Evolutionary conservation across 257 asterid genomes (phyloP).

Genomic region (Fraxinus americana): DNA sequence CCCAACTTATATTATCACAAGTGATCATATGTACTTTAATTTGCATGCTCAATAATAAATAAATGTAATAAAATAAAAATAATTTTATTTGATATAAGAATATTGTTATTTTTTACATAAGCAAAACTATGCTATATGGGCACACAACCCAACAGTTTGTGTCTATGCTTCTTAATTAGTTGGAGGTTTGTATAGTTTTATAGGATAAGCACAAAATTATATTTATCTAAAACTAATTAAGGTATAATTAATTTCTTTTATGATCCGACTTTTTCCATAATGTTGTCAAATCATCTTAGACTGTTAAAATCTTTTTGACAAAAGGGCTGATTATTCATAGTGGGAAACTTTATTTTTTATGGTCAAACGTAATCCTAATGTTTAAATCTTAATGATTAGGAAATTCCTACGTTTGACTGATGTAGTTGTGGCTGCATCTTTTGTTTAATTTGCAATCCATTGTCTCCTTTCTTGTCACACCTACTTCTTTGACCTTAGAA

Average conservation of each 20-base stretch:
- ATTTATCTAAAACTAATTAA: no score
- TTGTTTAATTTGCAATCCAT: neutral
- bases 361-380: neutral
- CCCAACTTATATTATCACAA: no score
- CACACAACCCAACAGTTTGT: no score
- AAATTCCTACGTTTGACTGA: neutral
- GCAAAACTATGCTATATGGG: no score
- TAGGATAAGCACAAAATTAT: no score
- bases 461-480: constrained; percentile 6
- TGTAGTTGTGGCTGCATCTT: neutral
- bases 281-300: neutral
- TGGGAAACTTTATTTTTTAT: neutral
- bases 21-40: no score
- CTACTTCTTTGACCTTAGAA: neutral
- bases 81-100: no score
- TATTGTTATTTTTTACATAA: no score
- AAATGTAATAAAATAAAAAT: no score
- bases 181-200: no score
- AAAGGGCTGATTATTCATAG: neutral
- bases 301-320: neutral
- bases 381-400: neutral
- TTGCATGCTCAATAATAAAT: no score
- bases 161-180: no score
- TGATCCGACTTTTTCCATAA: neutral
- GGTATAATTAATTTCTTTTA: neutral